Percentiles rank a stretch among this genome's conserved stretches.
Evolutionary conservation across 768 basidiomycete genomes (phyloP).

Genomic region (Coprinellus aureogranulatus): DNA sequence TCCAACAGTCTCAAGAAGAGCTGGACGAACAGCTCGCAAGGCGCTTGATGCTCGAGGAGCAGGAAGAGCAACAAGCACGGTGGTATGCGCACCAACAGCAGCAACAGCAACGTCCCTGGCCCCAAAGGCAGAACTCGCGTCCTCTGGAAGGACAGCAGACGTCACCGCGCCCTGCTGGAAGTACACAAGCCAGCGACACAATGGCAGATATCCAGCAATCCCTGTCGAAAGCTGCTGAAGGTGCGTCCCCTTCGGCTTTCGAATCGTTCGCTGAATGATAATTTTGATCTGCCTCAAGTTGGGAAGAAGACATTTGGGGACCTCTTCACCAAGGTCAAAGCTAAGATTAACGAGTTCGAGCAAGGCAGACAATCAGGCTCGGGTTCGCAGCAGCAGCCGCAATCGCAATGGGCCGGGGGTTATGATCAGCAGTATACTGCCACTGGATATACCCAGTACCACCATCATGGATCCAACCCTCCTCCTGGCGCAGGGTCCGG

Average conservation of each 20-base stretch:
- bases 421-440: conserved; percentile 7
- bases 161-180: conserved; percentile 16
- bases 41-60: conserved; percentile 64
- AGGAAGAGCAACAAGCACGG: conserved; percentile 38
- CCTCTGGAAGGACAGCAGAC: conserved; percentile 10
- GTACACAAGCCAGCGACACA: conserved; percentile 41
- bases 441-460: conserved; percentile 11
- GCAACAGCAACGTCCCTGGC: conserved; percentile 19
- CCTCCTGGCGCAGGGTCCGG: background rate
- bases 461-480: background rate
- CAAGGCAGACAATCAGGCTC: conserved; percentile 33
- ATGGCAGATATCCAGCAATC: conserved; percentile 72
- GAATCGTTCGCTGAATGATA: background rate
- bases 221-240: conserved; percentile 73
- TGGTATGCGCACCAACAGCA: conserved; percentile 33
- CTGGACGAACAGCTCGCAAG: conserved; percentile 81
- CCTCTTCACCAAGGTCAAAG: conserved; percentile 73
- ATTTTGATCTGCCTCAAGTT: conserved; percentile 32
- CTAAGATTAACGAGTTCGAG: conserved; percentile 82
- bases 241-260: conserved; percentile 40
- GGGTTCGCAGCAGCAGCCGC: background rate
- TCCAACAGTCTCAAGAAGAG: conserved; percentile 56
- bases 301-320: conserved; percentile 78
- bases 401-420: conserved; percentile 13
- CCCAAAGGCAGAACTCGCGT: conserved; percentile 15